Conservation (phyloP, 495 filamentous ascomycete species). For the Aspergillus sparsus region DNA sequence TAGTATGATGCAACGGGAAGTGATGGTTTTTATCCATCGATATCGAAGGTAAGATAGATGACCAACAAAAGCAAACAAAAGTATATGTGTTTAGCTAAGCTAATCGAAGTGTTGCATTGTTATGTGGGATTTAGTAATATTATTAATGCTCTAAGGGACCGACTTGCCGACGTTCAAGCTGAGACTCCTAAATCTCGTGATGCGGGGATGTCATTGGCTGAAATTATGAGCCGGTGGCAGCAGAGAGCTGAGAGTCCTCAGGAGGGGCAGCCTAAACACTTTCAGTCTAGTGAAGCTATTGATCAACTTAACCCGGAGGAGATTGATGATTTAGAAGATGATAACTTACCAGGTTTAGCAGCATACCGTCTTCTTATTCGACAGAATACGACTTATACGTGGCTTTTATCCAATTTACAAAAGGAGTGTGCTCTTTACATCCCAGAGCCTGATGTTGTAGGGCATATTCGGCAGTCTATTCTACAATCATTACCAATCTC, state of each 20-base stretch:
- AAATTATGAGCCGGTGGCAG: neutral
- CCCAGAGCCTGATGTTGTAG: neutral
- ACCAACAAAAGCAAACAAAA: too few species aligned
- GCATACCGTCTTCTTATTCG: neutral
- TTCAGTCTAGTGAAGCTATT: neutral
- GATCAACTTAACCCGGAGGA: neutral
- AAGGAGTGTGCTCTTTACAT: neutral
- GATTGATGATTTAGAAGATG: neutral
- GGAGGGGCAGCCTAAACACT: neutral
- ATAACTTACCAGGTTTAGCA: neutral
- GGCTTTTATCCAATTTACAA: neutral
- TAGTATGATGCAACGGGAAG: slow-evolving; percentile 14
- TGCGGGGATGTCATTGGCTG: neutral
- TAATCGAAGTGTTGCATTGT: neutral
- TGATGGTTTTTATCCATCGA: slow-evolving; percentile 23
- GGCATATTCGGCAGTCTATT: neutral
- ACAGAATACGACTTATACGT: neutral
- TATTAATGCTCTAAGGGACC: neutral
- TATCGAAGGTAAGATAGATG: slow-evolving; percentile 14
- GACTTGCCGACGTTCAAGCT: neutral
- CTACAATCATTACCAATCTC: neutral
- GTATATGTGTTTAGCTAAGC: neutral
- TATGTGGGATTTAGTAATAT: neutral
- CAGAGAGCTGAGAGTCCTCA: neutral
- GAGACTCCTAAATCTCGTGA: neutral